Evolutionary conservation across 176 grass and related monocot genomes (phyloP).

Genomic region (Musa acuminata): DNA sequence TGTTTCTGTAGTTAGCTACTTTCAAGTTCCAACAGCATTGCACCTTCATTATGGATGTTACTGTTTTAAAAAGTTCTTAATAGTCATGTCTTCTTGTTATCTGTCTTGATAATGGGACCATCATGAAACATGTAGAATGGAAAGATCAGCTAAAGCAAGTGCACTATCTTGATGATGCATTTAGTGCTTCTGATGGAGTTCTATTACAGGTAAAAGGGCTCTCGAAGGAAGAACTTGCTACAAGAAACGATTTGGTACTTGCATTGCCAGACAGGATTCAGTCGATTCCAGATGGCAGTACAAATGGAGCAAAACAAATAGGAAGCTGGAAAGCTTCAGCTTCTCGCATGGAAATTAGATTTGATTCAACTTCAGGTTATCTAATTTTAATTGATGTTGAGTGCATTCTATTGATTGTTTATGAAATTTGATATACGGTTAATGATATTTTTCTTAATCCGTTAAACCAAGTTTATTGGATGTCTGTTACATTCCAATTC

Average conservation of each 20-base stretch:
- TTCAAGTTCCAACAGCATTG: background rate
- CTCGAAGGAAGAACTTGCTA: conserved; percentile 75
- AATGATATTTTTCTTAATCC: too few relatives aligned
- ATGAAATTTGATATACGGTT: background rate
- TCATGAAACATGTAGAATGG: background rate
- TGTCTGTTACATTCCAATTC: background rate
- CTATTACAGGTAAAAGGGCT: conserved; percentile 82
- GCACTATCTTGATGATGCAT: background rate
- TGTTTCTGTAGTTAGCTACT: too few relatives aligned
- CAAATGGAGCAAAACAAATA: conserved; percentile 55
- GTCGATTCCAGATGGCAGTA: conserved; percentile 81
- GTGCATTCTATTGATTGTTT: background rate
- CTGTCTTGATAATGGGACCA: background rate
- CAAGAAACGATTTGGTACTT: conserved; percentile 61
- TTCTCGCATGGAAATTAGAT: conserved; percentile 61
- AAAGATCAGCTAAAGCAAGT: background rate
- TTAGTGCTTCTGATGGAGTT: background rate
- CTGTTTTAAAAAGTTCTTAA: background rate
- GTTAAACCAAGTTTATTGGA: background rate
- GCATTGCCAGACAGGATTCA: conserved; percentile 88
- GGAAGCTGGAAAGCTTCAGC: conserved; percentile 70
- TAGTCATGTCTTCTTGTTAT: background rate
- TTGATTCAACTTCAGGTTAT: conserved; percentile 64
- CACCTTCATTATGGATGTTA: background rate
- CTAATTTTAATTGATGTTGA: background rate